Conservation (phyloP, 768 basidiomycete genomes). For the Russula griseocarnosa region DNA sequence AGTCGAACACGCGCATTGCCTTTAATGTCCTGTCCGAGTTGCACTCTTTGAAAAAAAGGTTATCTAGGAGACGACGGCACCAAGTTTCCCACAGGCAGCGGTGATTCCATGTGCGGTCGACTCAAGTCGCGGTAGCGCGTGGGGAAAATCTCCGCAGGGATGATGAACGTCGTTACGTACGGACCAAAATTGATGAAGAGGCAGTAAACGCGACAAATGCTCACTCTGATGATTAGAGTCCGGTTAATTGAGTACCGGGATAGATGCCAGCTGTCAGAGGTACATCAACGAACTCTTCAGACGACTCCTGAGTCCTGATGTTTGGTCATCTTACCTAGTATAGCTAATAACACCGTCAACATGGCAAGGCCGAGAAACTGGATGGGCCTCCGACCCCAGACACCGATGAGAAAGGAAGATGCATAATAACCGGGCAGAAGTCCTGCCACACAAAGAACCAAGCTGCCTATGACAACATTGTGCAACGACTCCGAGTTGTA, state of each 20-base stretch:
- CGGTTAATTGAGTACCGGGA: background rate
- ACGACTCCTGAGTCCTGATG: slow-evolving; percentile 30
- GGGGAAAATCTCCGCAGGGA: slow-evolving; percentile 43
- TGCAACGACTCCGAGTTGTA: slow-evolving; percentile 56
- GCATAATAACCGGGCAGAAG: slow-evolving; percentile 77
- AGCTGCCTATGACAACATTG: slow-evolving; percentile 67
- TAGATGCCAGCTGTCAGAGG: slow-evolving; percentile 20
- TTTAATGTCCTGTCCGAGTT: background rate
- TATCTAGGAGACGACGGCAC: slow-evolving; percentile 42
- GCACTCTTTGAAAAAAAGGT: slow-evolving; percentile 35
- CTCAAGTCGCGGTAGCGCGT: slow-evolving; percentile 45
- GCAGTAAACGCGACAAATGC: slow-evolving; percentile 41
- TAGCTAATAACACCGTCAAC: slow-evolving; percentile 60
- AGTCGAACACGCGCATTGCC: too few species aligned
- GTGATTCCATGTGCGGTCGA: slow-evolving; percentile 43
- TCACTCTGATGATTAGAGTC: slow-evolving; percentile 38
- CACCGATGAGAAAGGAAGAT: slow-evolving; percentile 61
- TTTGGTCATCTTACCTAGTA: slow-evolving; percentile 52
- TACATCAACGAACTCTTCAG: slow-evolving; percentile 32
- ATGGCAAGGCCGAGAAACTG: slow-evolving; percentile 72
- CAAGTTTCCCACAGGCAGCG: slow-evolving; percentile 43
- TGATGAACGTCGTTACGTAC: slow-evolving; percentile 43
- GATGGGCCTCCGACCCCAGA: slow-evolving; percentile 77
- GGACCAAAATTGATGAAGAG: slow-evolving; percentile 43
- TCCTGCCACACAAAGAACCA: slow-evolving; percentile 72